Base-by-base conservation (phyloP, 805 yeast genomes). In the Cyberlindnera saturnus region DNA sequence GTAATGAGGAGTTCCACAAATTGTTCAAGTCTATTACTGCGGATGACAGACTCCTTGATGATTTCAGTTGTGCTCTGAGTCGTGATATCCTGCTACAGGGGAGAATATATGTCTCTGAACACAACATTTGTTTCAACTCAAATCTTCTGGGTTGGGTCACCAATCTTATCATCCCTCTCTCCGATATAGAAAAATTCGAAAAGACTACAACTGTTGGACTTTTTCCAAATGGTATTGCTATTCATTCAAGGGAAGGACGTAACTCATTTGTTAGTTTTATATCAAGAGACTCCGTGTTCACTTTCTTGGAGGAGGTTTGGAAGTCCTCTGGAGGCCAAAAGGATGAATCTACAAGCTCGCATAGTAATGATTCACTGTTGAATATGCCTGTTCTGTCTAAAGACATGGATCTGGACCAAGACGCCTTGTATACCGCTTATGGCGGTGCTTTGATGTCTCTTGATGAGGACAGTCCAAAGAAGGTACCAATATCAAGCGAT, bases 81-180 rank as follows among this genome's bases (percentile, higher is more conserved):
- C 71, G 88, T 47, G 98, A 91, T 50, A 86, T 89, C 39, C 68
- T 91, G 29, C 65, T 88, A 9, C 97, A 93, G 57, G 99, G 99
- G 4, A 70, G 95, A 40, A 55, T 93, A 23, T 93, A 86, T 59
- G 73, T 93, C 8, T 77, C 95, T 16, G 90, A 86, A 50, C 74
- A 75, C 41, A 79, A 82, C 55, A 58, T 91, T 4, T 87, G 96
- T 58, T 93, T 93, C 71, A 82, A 88, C 59, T 84, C 96, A 7
- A 84, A 83, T 52, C 69, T 93, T 33, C 66, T 91, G 36, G 96
- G 96, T 1, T 90, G 96, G 96, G 85, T 88, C 10, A 87, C 96
- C 9, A 85, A 77, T 49, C 66, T 90, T 32, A 75, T 83, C 3
- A 73, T 93, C 16, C 80, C 87, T 0, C 74, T 81, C 51, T 77